A percentile compares a stretch with the other conserved stretches of the same genome.
Evolutionary conservation across 352 stramenopile species (phyloP).

Genomic region (Globisporangium paddicum): DNA sequence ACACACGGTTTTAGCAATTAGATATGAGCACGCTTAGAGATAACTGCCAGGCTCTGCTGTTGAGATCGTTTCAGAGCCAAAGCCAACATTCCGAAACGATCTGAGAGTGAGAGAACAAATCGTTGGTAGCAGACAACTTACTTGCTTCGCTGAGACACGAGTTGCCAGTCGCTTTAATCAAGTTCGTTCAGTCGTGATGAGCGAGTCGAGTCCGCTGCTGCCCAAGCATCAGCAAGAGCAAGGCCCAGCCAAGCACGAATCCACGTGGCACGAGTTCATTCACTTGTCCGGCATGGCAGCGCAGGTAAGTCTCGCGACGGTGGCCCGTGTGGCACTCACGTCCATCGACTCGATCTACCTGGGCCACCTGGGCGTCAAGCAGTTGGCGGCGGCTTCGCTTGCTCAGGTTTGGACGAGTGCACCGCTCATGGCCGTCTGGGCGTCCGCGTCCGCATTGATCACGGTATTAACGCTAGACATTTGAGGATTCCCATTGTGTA

Average conservation of each 20-base stretch:
- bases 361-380: slow-evolving; percentile 66
- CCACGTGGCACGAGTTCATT: slow-evolving; percentile 49
- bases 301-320: slow-evolving; percentile 58
- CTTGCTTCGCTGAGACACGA: neutral
- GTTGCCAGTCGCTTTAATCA: neutral
- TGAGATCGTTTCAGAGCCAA: neutral
- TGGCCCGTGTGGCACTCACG: slow-evolving; percentile 55
- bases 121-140: neutral
- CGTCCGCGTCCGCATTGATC: slow-evolving; percentile 53
- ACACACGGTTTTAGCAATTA: neutral
- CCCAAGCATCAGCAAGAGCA: slow-evolving; percentile 13
- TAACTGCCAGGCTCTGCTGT: neutral
- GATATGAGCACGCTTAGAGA: neutral
- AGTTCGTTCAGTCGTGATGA: neutral
- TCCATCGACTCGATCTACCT: slow-evolving; percentile 77
- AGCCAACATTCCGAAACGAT: neutral
- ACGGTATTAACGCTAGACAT: slow-evolving; percentile 26
- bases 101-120: neutral
- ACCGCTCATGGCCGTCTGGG: slow-evolving; percentile 60
- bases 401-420: slow-evolving; percentile 64
- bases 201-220: slow-evolving; percentile 49
- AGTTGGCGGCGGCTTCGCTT: slow-evolving; percentile 68
- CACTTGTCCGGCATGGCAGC: slow-evolving; percentile 55
- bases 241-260: slow-evolving; percentile 8
- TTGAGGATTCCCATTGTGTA: neutral